Evolutionary conservation across 306 rosid genomes (phyloP).

Genomic region (Adenanthera pavonina): DNA sequence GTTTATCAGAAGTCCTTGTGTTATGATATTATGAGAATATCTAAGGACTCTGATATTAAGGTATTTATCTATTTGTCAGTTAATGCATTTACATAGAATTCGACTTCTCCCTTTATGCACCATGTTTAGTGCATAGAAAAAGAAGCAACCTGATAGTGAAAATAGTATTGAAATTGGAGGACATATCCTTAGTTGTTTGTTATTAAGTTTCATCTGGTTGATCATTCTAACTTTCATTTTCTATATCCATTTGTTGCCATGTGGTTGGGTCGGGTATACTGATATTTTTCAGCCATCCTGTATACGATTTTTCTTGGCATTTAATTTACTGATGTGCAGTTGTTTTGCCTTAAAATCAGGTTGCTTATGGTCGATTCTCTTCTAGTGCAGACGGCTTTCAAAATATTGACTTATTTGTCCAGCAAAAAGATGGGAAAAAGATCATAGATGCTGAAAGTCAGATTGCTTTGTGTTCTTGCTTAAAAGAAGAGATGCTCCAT

Average conservation of each 20-base stretch:
- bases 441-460: constrained; percentile 72
- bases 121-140: not conserved
- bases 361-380: constrained; percentile 73
- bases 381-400: constrained; percentile 60
- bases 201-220: constrained; percentile 21
- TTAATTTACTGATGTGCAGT: constrained; percentile 8
- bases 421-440: constrained; percentile 69
- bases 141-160: constrained; percentile 18
- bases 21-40: constrained; percentile 84
- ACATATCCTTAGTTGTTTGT: not conserved
- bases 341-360: constrained; percentile 48
- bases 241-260: constrained; percentile 3
- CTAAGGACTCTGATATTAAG: constrained; percentile 83
- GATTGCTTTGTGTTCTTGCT: constrained; percentile 62
- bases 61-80: constrained; percentile 46
- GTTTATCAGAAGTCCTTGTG: constrained; percentile 77
- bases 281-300: not conserved
- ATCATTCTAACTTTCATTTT: constrained; percentile 30
- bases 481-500: constrained; percentile 75
- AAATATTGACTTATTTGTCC: constrained; percentile 74
- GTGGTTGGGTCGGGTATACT: constrained; percentile 2
- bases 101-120: constrained; percentile 16
- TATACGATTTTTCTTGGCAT: not conserved
- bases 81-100: not conserved
- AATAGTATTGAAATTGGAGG: not conserved